phyloP scores from a whole-genome alignment of 305 asterid species.

The Solanum chacoense region DNA sequence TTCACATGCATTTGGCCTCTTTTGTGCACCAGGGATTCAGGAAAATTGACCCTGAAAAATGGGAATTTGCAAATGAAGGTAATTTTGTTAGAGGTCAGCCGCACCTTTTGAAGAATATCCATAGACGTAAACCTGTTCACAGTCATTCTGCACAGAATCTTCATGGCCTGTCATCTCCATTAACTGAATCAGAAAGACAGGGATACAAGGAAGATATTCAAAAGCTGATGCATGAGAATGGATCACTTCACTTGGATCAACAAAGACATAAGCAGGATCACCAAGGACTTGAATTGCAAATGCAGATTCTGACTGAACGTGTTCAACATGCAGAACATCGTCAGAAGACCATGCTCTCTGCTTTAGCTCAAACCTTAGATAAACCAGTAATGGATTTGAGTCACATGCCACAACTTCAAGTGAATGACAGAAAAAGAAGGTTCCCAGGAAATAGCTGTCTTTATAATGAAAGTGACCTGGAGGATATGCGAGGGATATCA shows the following conservation, averaged over 20 bases:
- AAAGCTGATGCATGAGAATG: conserved; percentile 35
- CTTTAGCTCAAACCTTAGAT: conserved; percentile 31
- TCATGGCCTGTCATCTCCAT: conserved; percentile 19
- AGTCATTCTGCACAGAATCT: conserved; percentile 58
- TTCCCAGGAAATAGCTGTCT: conserved; percentile 23
- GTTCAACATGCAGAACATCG: conserved; percentile 37
- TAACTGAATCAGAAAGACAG: conserved; percentile 43
- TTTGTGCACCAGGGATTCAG: conserved; percentile 38
- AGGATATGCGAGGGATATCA: conserved; percentile 16
- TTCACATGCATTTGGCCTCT: background rate
- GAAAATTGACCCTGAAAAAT: conserved; percentile 67
- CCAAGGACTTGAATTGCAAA: conserved; percentile 33
- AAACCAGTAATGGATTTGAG: conserved; percentile 20
- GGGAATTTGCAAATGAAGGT: conserved; percentile 84
- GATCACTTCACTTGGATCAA: conserved; percentile 32
- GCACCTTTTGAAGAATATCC: conserved; percentile 55
- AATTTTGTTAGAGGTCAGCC: conserved; percentile 48
- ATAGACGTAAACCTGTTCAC: conserved; percentile 78
- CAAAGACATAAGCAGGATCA: conserved; percentile 38
- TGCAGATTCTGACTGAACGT: conserved; percentile 28
- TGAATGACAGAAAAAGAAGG: conserved; percentile 49
- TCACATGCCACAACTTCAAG: conserved; percentile 19
- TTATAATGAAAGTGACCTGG: conserved; percentile 19
- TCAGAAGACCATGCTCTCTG: conserved; percentile 32
- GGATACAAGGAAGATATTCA: conserved; percentile 45